phyloP scores from a whole-genome alignment of 2,329 filamentous ascomycete species.

The Colletotrichum sp. region DNA sequence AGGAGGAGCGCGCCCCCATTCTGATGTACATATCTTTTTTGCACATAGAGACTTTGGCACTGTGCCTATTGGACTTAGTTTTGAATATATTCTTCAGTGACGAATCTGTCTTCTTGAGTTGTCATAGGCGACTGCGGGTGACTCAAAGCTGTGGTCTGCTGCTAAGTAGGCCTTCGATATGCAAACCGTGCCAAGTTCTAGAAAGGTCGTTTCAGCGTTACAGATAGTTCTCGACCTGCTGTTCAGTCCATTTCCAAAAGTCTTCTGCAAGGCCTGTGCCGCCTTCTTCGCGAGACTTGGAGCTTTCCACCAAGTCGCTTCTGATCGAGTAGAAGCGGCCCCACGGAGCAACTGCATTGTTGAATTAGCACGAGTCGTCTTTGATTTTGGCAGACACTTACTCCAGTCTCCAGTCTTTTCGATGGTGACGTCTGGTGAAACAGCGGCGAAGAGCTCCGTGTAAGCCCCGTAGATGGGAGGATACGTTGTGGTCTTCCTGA shows the following conservation, averaged over 20 bases:
- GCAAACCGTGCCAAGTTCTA: not conserved
- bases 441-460: conserved; percentile 51
- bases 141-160: not conserved
- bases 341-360: conserved; percentile 37
- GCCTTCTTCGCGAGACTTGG: conserved; percentile 38
- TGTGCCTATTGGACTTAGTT: conserved; percentile 10
- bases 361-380: not conserved
- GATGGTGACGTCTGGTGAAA: conserved; percentile 46
- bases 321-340: conserved; percentile 38
- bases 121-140: not conserved
- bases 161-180: not conserved
- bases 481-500: conserved; percentile 25
- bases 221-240: conserved; percentile 33
- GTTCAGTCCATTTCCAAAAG: conserved; percentile 48
- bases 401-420: conserved; percentile 39
- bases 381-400: not conserved
- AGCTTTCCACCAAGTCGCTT: conserved; percentile 30
- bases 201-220: not conserved
- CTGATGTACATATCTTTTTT: conserved; percentile 17
- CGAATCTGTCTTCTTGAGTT: not conserved
- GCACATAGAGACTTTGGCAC: conserved; percentile 1
- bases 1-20: not conserved
- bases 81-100: conserved; percentile 12
- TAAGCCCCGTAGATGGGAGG: conserved; percentile 47
- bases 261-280: conserved; percentile 39